Percentiles rank a stretch among this genome's conserved stretches.
Conservation (phyloP, 2,329 filamentous ascomycete genomes). For the Colletotrichum camelliae region DNA sequence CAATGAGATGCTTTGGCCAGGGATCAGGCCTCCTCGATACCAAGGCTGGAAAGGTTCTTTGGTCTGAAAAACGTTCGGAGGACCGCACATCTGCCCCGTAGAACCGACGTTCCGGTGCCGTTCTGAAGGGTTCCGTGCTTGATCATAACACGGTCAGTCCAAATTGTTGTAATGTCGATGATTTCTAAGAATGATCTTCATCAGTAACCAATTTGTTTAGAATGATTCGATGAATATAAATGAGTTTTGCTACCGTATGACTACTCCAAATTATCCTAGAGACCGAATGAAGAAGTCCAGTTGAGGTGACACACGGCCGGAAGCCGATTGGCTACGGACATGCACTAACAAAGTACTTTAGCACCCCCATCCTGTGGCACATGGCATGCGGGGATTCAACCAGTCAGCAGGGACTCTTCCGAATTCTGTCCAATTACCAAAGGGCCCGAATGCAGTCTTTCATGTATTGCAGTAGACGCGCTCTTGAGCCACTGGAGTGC, state of each 20-base stretch:
- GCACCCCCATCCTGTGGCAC: background rate
- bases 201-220: background rate
- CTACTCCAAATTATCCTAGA: background rate
- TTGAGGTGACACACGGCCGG: background rate
- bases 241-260: fast-evolving
- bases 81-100: background rate
- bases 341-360: background rate
- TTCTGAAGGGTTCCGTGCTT: background rate
- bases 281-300: background rate
- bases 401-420: background rate
- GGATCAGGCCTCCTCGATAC: background rate
- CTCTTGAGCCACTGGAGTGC: background rate
- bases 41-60: background rate
- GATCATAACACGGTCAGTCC: background rate
- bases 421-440: background rate
- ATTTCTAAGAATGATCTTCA: background rate
- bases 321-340: background rate
- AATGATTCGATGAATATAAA: background rate
- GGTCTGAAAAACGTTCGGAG: background rate
- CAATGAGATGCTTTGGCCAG: background rate
- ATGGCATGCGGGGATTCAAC: background rate
- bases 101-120: background rate
- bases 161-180: background rate
- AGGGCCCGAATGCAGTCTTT: background rate
- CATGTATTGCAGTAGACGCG: background rate